phyloP scores from a whole-genome alignment of 2,329 filamentous ascomycete species.

The Trichoderma sp. region DNA sequence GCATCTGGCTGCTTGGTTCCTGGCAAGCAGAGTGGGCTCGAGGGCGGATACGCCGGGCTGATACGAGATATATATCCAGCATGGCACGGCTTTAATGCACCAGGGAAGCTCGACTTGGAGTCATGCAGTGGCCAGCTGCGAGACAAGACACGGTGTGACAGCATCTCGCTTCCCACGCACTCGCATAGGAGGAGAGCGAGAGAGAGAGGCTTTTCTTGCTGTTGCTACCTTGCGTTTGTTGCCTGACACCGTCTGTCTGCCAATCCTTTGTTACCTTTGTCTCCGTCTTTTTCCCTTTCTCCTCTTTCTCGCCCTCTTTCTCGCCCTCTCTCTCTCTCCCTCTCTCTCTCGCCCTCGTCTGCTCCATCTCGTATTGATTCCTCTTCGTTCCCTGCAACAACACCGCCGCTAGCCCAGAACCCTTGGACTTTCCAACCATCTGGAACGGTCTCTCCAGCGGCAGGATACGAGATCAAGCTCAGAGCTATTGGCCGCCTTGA shows the following conservation, averaged over 20 bases:
- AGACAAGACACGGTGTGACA: conserved; percentile 17
- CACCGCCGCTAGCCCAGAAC: not conserved
- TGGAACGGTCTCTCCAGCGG: not conserved
- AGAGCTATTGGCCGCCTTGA: not conserved
- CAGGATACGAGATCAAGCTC: conserved; percentile 11
- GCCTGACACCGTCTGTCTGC: not conserved
- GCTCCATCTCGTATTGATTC: not conserved
- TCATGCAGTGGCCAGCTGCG: conserved; percentile 1
- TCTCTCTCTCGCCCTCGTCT: not conserved
- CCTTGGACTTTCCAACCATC: not conserved
- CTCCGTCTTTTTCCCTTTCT: not conserved
- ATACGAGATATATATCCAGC: conserved; percentile 1
- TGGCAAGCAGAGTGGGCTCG: not conserved
- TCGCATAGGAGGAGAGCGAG: not conserved
- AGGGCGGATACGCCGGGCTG: conserved; percentile 8
- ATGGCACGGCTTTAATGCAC: not conserved
- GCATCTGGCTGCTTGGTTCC: not conserved
- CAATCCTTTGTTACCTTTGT: not conserved
- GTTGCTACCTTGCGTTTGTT: not conserved
- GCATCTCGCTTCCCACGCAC: conserved; percentile 6
- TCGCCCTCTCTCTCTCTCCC: not conserved
- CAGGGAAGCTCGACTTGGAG: not conserved
- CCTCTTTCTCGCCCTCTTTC: not conserved
- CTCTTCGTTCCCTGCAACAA: not conserved
- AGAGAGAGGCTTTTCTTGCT: not conserved